Percentiles rank a stretch among this genome's conserved stretches.
Conservation (phyloP, 2,329 filamentous ascomycete species). For the Zasmidium cellare region DNA sequence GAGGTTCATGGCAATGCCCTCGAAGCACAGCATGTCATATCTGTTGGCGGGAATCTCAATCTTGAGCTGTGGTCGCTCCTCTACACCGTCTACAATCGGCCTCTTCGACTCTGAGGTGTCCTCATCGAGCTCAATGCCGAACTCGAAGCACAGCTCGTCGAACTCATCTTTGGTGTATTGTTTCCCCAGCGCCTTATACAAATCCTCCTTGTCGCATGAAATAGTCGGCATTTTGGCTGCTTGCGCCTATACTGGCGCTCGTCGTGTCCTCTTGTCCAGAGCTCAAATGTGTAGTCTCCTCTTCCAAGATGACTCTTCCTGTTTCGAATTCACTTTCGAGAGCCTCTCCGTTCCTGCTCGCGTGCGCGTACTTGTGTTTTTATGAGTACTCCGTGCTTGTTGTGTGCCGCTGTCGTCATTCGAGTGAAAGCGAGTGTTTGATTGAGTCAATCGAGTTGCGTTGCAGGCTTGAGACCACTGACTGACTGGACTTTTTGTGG, state of each 20-base stretch:
- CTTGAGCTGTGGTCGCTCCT: conserved; percentile 90
- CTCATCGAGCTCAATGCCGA: conserved; percentile 97
- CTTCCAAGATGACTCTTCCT: not conserved
- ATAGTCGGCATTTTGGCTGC: conserved; percentile 84
- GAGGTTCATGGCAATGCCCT: conserved; percentile 92
- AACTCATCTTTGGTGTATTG: conserved; percentile 94
- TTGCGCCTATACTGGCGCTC: conserved; percentile 13
- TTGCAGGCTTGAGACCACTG: too few species aligned
- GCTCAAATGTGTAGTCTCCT: not conserved
- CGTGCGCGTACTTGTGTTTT: too few species aligned
- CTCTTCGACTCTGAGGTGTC: conserved; percentile 78
- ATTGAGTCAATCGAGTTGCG: not conserved
- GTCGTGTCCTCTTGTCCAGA: not conserved
- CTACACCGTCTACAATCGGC: conserved; percentile 72
- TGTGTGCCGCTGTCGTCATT: too few species aligned
- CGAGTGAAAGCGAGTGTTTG: not conserved
- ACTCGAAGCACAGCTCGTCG: conserved; percentile 97
- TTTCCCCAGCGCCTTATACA: conserved; percentile 88
- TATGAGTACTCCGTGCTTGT: too few species aligned
- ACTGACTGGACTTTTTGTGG: not conserved
- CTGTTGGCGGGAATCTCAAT: conserved; percentile 95
- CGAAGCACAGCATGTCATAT: conserved; percentile 93
- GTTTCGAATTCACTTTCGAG: too few species aligned
- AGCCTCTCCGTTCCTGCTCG: too few species aligned
- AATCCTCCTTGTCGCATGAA: conserved; percentile 89